Evolutionary conservation across 225 moss, liverwort and hornwort species (phyloP), one percentile per base, ranked within the genome.

Genomic region (Physcomitrium patens): DNA sequence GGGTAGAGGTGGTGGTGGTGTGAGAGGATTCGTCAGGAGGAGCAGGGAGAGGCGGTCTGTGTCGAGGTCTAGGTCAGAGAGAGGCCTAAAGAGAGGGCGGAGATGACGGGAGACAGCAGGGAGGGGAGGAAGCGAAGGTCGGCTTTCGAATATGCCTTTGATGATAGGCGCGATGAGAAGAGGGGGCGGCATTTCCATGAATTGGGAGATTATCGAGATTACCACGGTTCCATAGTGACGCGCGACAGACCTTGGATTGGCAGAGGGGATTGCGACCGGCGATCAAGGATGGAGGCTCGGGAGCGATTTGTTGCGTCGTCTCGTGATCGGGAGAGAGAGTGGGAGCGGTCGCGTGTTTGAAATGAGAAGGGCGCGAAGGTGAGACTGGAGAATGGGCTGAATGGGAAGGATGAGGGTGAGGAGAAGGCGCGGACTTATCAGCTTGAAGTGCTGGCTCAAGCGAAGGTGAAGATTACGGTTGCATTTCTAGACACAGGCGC

Each of bases 401-500:
- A 46, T 41, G 91, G 89, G 76, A 91, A 95, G 78, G 90, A 85
- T 83, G 81, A 81, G 28, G 91, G 93, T 13, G 90, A 93, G 73
- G 97, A 99, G 84, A 82, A 89, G 71, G 99, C 99, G 31, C 83
- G 99, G 9, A 99, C 92, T 69, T 99, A 95, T 77, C 99, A 99
- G 85, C 83, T 99, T 42, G 95, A 99, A 82, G 99, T 99, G 56
- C 81, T 99, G 66, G 91, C 87, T 64, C 99, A 95, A 78, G 99
- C 99, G 0, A 95, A 99, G 88, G 90, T 89, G 83, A 99, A 95
- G 75, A 99, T 95, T 53, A 99, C 99, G 8, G 95, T 99, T 67
- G 99, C 99, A 8, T 99, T 99, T 77, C 72, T 99, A 46, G 99
- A 99, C 78, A 99, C 99, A 0, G 99, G 99, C 11, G 99, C 99